These are phyloP conservation scores for Paramecium tetraurelia DNA, from an alignment of 73 alveolate species.

Conservation along the genomic window DNA sequence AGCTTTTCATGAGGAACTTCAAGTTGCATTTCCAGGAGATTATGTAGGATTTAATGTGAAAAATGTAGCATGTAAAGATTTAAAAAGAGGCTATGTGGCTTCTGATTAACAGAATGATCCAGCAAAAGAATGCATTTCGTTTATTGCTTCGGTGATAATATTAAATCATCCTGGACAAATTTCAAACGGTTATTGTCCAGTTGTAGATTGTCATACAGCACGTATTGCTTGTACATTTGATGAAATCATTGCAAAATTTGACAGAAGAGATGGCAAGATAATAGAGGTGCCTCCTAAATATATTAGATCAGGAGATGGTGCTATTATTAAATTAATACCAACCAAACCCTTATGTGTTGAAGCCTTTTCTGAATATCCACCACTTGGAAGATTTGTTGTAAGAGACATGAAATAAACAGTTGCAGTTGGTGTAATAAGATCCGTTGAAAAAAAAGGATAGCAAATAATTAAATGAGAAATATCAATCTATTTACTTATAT, in stretches of 20 bases:
- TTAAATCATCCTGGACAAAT: constrained; percentile 94
- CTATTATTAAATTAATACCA: constrained; percentile 80
- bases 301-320: constrained; percentile 90
- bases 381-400: constrained; percentile 96
- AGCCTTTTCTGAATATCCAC: constrained; percentile 84
- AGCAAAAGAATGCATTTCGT: constrained; percentile 63
- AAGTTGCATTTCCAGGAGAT: constrained; percentile 96
- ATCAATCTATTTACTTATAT: background rate
- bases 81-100: constrained; percentile 77
- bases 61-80: constrained; percentile 77
- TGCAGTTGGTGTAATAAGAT: constrained; percentile 92
- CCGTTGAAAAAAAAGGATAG: constrained; percentile 32
- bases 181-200: constrained; percentile 93
- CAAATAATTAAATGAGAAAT: background rate
- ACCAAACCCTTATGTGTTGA: constrained; percentile 89
- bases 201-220: constrained; percentile 95
- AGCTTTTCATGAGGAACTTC: constrained; percentile 89
- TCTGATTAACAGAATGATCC: constrained; percentile 76
- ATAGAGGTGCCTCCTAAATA: constrained; percentile 87
- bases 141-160: constrained; percentile 89
- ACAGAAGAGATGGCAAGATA: constrained; percentile 87
- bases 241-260: constrained; percentile 74
- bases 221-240: constrained; percentile 92
- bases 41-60: constrained; percentile 89
- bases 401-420: constrained; percentile 96